Base-by-base conservation (phyloP, 371 early-diverging fungal species). In the Pancytospora philotis region DNA sequence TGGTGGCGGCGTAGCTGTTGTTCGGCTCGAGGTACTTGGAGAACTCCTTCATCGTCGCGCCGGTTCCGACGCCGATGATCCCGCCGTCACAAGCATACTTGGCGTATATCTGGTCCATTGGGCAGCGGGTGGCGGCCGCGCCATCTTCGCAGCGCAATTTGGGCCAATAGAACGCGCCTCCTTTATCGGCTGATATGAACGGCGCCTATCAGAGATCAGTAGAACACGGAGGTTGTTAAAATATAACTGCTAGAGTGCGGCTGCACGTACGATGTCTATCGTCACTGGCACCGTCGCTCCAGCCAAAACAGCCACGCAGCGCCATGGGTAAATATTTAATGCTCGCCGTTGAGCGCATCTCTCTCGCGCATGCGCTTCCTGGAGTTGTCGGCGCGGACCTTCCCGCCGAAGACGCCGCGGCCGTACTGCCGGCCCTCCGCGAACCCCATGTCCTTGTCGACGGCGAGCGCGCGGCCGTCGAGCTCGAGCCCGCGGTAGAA, bases 391-490 rank as follows among this genome's bases (percentile, higher is more conserved):
- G 56, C 53, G 49, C 64, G 65, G 30, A 65, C 61, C 58, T 66
- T 68, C 0, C 76, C 73, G 27, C 81, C 81, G 55, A 61, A 62
- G 27, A 53, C 58, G n/a, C 81, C 81, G 72, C 81, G 68, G 69
- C 79, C 81, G 56, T 65, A 79, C 66, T 79, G 76, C 65, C 82
- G 72, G 25, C 74, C 74, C 41, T 79, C 80, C 22, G 52, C 64
- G 74, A 80, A 81, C 36, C 79, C 82, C 37, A 69, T 63, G 66
- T 81, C 80, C 55, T 76, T 68, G 49, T 81, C 79, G 13, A 79
- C 64, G n/a, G 65, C 67, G 2, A 81, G n/a, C n/a, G 27, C 32
- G 16, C 56, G 50, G 34, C 58, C 56, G 25, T 75, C 76, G 31
- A 80, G n/a, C 38, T 38, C 55, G 31, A 73, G 68, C 35, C 58